phyloP scores from a whole-genome alignment of 371 early-diverging fungal genomes.

The Saksenaea vasiformis region DNA sequence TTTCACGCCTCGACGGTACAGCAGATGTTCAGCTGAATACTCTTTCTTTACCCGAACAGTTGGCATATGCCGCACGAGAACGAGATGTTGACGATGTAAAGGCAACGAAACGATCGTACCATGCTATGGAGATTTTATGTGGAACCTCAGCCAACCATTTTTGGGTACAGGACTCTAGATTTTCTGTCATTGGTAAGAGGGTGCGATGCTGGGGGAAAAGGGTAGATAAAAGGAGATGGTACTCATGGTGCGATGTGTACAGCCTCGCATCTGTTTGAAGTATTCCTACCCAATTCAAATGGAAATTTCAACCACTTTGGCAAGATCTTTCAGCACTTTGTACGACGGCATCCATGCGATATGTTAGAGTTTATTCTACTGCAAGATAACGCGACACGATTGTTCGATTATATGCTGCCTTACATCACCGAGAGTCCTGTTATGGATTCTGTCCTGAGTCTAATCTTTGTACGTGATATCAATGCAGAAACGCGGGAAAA shows the following conservation, averaged over 20 bases:
- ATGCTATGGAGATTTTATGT: conserved; percentile 51
- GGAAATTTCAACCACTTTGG: conserved; percentile 49
- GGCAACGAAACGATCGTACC: conserved; percentile 46
- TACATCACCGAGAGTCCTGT: conserved; percentile 30
- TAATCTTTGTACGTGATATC: conserved; percentile 39
- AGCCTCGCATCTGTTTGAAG: conserved; percentile 32
- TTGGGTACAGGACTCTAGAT: conserved; percentile 40
- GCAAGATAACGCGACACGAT: conserved; percentile 21
- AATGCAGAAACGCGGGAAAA: conserved; percentile 33
- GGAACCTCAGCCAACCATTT: conserved; percentile 44
- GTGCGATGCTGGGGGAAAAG: background rate
- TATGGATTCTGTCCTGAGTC: conserved; percentile 27
- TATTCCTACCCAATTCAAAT: conserved; percentile 36
- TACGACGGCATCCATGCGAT: conserved; percentile 38
- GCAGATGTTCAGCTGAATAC: conserved; percentile 3
- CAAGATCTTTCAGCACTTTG: conserved; percentile 43
- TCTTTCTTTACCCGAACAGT: conserved; percentile 16
- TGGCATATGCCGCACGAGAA: conserved; percentile 17
- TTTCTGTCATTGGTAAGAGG: conserved; percentile 36
- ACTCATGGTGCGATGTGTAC: background rate
- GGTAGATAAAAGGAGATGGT: background rate
- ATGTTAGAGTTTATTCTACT: conserved; percentile 38
- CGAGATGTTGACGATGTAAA: conserved; percentile 34
- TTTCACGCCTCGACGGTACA: conserved; percentile 26
- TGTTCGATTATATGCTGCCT: conserved; percentile 43